These are phyloP conservation scores for Bothriochloa decipiens DNA, from an alignment of 176 grass and related monocot species.

Conservation along the genomic window DNA sequence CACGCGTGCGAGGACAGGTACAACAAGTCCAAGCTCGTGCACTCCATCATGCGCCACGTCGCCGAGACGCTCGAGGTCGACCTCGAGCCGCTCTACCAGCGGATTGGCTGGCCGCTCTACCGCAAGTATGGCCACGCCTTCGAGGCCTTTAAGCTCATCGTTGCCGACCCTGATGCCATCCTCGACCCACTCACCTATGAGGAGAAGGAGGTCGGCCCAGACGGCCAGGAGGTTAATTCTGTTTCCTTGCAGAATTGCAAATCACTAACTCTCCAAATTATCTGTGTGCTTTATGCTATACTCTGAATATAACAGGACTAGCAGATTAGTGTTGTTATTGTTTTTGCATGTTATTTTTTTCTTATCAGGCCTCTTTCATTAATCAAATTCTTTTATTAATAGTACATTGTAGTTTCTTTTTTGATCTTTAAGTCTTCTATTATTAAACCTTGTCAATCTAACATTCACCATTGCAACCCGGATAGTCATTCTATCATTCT, in stretches of 20 bases:
- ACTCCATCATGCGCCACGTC: conserved; percentile 98
- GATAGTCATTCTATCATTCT: too few species aligned
- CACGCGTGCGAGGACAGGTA: conserved; percentile 83
- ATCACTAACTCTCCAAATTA: not conserved
- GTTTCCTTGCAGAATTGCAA: not conserved
- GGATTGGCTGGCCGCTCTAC: conserved; percentile 84
- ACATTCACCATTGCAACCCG: too few species aligned
- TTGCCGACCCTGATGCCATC: conserved; percentile 64
- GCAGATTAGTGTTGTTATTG: not conserved
- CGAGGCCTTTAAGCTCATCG: conserved; percentile 85
- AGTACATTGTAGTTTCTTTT: not conserved
- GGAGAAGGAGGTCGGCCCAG: conserved; percentile 60
- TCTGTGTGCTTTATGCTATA: not conserved
- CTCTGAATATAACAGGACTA: not conserved
- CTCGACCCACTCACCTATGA: conserved; percentile 60
- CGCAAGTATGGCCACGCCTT: conserved; percentile 91
- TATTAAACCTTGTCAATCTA: not conserved
- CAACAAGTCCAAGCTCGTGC: conserved; percentile 96
- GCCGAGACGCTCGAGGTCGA: conserved; percentile 87
- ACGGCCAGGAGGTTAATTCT: conserved; percentile 63
- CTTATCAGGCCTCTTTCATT: not conserved
- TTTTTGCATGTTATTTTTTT: not conserved
- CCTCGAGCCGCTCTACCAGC: conserved; percentile 81
- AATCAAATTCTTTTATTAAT: not conserved
- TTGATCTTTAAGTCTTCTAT: not conserved